A percentile compares a stretch with the other conserved stretches of the same genome.
Conservation (phyloP, 495 filamentous ascomycete species). For the Extremus antarcticus region DNA sequence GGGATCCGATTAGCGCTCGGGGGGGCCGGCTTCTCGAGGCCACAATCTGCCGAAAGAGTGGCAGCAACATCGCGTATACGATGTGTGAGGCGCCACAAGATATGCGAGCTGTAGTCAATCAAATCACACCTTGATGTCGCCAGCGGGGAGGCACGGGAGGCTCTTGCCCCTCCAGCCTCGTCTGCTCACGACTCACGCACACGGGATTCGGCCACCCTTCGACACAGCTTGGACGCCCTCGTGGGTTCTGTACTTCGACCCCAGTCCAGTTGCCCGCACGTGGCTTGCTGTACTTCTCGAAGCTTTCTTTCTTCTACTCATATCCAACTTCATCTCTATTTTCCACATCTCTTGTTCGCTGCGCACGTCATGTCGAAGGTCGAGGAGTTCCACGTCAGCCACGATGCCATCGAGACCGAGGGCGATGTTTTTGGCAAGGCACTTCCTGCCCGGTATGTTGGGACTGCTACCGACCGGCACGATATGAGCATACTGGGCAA, state of each 20-base stretch:
- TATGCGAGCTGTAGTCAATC: too few relatives aligned
- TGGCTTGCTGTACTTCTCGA: background rate
- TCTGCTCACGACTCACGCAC: too few relatives aligned
- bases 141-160: too few relatives aligned
- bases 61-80: too few relatives aligned
- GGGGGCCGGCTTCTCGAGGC: too few relatives aligned
- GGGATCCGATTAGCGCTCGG: too few relatives aligned
- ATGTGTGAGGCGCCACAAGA: too few relatives aligned
- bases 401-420: background rate
- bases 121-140: too few relatives aligned
- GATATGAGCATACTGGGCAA: constrained; percentile 19
- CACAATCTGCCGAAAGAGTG: too few relatives aligned
- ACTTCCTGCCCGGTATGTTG: constrained; percentile 5
- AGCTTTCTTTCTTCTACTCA: background rate
- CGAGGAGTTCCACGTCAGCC: background rate
- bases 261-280: background rate
- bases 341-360: background rate
- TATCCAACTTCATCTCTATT: background rate
- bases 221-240: background rate
- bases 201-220: too few relatives aligned
- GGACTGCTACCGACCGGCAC: constrained; percentile 6
- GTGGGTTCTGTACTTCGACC: background rate
- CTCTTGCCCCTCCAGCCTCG: too few relatives aligned
- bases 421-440: background rate
- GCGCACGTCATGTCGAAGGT: constrained; percentile 5